Base-by-base conservation (phyloP, 2,329 filamentous ascomycete species). In the Beauveria medogensis region DNA sequence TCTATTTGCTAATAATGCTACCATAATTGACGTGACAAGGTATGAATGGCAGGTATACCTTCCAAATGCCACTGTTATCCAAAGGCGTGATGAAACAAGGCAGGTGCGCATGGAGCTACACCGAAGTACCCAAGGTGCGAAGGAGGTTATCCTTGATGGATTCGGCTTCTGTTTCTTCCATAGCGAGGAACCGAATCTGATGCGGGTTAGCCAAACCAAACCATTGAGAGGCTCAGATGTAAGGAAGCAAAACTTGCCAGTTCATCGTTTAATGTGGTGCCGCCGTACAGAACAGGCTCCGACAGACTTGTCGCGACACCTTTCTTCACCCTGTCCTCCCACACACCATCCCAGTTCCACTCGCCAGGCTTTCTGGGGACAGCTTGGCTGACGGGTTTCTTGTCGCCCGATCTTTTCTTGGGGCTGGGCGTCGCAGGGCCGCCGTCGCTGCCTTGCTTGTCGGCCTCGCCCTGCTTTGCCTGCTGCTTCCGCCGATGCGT, bases 261-360 rank as follows among this genome's bases (percentile, higher is more conserved):
- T 65, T 96, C 91, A 71, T 92, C 89, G 10, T 82, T 74, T 18
- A 75, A 76, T 48, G 80, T 77, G 8, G 77, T 77, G 62, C 80
- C 81, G 6, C 91, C 91, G 74, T 87, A 97, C 26, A 97, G 75
- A 5, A 91, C 86, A 2, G 86, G 78, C 66, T 97, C 93, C 1
- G 90, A 90, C 55, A 91, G 75, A 69, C 91, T 96, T 10, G 83
- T 81, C 55, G 87, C 83, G 48, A 97, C 84, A 20, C 89, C 89
- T 72, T 88, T 90, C 73, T 85, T 87, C 1, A 96, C 92, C 59
- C 93, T 83, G 65, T 92, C 88, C 71, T 95, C 90, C 93, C 93
- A 99, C 0, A 97, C 93, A 0, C 93, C 92, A 69, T 96, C 91
- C 93, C 93, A 97, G 70, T 96, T 96, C 93, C 93, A 97, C 68